Conservation (phyloP, 202 grass and related monocot species). For the Setaria italica region DNA sequence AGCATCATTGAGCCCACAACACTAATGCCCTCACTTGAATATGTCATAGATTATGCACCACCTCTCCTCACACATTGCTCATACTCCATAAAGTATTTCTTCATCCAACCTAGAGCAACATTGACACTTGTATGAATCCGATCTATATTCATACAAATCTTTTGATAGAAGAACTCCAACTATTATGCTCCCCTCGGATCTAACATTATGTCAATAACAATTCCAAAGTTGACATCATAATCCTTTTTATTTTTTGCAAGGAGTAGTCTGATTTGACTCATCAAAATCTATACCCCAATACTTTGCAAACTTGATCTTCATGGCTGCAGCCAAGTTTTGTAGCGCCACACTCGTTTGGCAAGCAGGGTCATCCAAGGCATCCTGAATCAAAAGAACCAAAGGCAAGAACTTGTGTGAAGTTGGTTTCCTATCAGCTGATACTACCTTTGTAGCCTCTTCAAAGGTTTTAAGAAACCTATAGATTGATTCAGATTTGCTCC, state of each 20-base stretch:
- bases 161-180: background rate
- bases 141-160: background rate
- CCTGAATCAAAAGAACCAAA: background rate
- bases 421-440: background rate
- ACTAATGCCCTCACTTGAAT: background rate
- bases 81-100: background rate
- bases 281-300: background rate
- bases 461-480: constrained; percentile 8
- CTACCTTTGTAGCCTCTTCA: background rate
- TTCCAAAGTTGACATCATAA: background rate
- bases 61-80: background rate
- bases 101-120: background rate
- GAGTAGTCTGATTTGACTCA: background rate
- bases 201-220: background rate
- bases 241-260: background rate
- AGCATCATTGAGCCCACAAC: background rate
- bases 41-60: background rate
- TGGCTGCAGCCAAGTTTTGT: background rate
- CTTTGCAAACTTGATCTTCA: background rate
- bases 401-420: background rate
- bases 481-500: background rate
- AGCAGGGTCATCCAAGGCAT: background rate
- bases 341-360: background rate
- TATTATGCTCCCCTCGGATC: background rate
- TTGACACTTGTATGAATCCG: background rate